A percentile compares a stretch with the other conserved stretches of the same genome.
phyloP scores from a whole-genome alignment of 305 asterid species.

The Fraxinus baroniana region DNA sequence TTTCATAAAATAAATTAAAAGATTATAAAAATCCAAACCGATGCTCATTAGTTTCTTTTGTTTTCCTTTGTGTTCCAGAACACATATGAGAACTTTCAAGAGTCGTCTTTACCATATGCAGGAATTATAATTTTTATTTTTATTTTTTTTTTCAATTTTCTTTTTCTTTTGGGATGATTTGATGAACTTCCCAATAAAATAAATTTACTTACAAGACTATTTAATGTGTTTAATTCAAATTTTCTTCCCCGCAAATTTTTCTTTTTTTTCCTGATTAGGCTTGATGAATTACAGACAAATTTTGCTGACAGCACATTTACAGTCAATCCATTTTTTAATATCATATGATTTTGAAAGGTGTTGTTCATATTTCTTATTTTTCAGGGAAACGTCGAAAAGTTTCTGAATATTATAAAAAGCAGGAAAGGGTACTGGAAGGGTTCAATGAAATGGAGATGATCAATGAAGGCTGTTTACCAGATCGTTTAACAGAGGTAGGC shows the following conservation, averaged over 20 bases:
- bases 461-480: conserved; percentile 64
- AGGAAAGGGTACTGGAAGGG: conserved; percentile 75
- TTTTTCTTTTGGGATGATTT: not conserved
- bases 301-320: not conserved
- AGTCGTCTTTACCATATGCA: not conserved
- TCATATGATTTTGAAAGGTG: not conserved
- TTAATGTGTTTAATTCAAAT: not conserved
- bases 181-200: not conserved
- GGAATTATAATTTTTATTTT: not conserved
- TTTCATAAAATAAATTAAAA: not conserved
- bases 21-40: not conserved
- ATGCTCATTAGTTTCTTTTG: not conserved
- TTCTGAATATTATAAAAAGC: conserved; percentile 78
- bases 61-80: not conserved
- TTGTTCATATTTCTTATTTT: not conserved
- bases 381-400: conserved; percentile 69
- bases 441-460: conserved; percentile 86
- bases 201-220: not conserved
- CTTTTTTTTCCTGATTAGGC: not conserved
- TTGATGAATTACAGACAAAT: not conserved
- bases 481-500: conserved; percentile 62
- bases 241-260: not conserved
- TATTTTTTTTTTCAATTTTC: not conserved
- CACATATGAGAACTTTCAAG: not conserved
- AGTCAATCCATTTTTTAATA: not conserved